phyloP scores from a whole-genome alignment of 177 flowering plant species.

The Vitis hybrid region DNA sequence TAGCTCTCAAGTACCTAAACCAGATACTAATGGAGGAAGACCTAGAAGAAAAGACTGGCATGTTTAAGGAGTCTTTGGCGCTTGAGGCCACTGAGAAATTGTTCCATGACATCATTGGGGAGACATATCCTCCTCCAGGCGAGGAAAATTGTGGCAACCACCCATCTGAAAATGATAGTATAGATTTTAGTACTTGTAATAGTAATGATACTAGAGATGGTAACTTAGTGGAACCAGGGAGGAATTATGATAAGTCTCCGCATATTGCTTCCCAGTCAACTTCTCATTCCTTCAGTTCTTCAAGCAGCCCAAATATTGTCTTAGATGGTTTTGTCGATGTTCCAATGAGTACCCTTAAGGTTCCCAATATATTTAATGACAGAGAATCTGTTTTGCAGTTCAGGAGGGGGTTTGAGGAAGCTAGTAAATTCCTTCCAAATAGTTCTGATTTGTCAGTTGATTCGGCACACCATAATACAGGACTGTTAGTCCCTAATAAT shows the following conservation, averaged over 20 bases:
- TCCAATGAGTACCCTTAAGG: slow-evolving; percentile 25
- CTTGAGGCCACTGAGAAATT: slow-evolving; percentile 59
- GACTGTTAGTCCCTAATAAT: no score
- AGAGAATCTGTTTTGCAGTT: slow-evolving; percentile 21
- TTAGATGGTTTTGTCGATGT: slow-evolving; percentile 22
- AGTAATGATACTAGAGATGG: slow-evolving; percentile 6
- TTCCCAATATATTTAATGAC: slow-evolving; percentile 20
- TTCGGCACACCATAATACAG: no score
- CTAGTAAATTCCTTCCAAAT: no score
- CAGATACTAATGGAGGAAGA: slow-evolving; percentile 68
- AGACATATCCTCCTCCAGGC: slow-evolving; percentile 32
- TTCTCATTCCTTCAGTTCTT: slow-evolving; percentile 11
- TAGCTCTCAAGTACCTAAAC: slow-evolving; percentile 40
- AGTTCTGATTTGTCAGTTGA: no score
- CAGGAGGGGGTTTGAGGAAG: slow-evolving; percentile 11
- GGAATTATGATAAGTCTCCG: slow-evolving; percentile 3
- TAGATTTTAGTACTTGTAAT: slow-evolving; percentile 4
- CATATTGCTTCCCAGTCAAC: slow-evolving; percentile 3
- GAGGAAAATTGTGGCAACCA: slow-evolving; percentile 17
- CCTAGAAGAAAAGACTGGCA: slow-evolving; percentile 42
- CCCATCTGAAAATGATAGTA: slow-evolving; percentile 8
- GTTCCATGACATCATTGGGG: slow-evolving; percentile 46
- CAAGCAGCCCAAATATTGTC: slow-evolving; percentile 7
- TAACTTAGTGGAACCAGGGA: slow-evolving; percentile 12
- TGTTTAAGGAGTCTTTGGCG: slow-evolving; percentile 50